These are phyloP conservation scores for Boletales sp. DNA, from an alignment of 768 basidiomycete species.

Conservation along the genomic window DNA sequence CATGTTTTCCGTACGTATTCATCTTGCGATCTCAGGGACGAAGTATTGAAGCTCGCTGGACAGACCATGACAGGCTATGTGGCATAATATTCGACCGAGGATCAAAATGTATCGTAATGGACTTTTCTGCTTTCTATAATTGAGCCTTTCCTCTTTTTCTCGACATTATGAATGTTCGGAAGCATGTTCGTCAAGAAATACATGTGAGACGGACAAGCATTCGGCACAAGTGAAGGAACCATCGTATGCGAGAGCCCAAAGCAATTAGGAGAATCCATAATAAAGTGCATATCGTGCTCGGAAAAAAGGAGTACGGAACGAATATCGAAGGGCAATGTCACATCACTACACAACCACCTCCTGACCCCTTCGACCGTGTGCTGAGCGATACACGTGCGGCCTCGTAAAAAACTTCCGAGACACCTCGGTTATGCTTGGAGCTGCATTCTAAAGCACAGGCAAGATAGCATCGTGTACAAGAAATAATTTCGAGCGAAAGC, in stretches of 20 bases:
- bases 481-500: neutral
- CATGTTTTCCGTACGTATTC: slow-evolving; percentile 56
- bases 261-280: slow-evolving; percentile 22
- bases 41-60: slow-evolving; percentile 4
- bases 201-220: slow-evolving; percentile 1
- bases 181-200: slow-evolving; percentile 12
- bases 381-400: slow-evolving; percentile 81
- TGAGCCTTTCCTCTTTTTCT: slow-evolving; percentile 7
- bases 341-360: slow-evolving; percentile 56
- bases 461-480: neutral
- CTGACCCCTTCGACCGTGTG: slow-evolving; percentile 66
- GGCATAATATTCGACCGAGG: slow-evolving; percentile 13
- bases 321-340: slow-evolving; percentile 30
- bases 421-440: slow-evolving; percentile 94
- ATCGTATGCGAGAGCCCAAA: neutral
- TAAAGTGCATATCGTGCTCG: slow-evolving; percentile 16
- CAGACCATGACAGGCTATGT: slow-evolving; percentile 67
- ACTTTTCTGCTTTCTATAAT: slow-evolving; percentile 26
- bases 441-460: slow-evolving; percentile 70
- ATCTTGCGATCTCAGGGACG: neutral
- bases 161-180: neutral
- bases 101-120: slow-evolving; percentile 25
- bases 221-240: neutral
- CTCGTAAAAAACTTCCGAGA: slow-evolving; percentile 90
- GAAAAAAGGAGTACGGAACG: neutral